phyloP scores from a whole-genome alignment of 371 early-diverging fungal genomes.

The Umbelopsis sp. region DNA sequence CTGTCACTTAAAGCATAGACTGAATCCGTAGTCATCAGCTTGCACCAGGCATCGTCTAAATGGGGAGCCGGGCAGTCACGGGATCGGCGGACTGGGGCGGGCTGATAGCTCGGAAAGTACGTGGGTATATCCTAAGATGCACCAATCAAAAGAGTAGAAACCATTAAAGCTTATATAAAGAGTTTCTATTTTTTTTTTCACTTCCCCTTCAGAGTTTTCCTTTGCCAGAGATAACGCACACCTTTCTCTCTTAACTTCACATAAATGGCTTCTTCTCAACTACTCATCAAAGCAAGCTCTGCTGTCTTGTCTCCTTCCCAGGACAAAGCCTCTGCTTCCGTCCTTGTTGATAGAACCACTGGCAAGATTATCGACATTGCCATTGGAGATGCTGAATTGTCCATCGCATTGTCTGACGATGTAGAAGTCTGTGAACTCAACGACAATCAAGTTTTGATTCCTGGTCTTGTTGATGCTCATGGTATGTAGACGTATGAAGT shows the following conservation, averaged over 20 bases:
- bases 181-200: background rate
- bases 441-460: conserved; percentile 66
- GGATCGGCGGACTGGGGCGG: background rate
- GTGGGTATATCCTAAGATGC: conserved; percentile 12
- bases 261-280: conserved; percentile 27
- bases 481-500: conserved; percentile 34
- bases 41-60: no score
- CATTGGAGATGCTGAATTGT: conserved; percentile 20
- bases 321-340: conserved; percentile 41
- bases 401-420: conserved; percentile 19
- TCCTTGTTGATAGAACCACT: conserved; percentile 51
- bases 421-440: conserved; percentile 29
- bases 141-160: conserved; percentile 4
- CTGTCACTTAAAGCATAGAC: no score
- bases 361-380: conserved; percentile 58
- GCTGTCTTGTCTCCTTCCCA: conserved; percentile 51
- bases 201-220: background rate
- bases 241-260: background rate
- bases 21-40: no score
- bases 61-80: no score
- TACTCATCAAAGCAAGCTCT: conserved; percentile 42
- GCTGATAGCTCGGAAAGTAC: background rate
- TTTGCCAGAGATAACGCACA: background rate
- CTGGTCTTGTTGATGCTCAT: conserved; percentile 81
- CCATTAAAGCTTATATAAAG: conserved; percentile 16